Percentiles rank a stretch among this genome's conserved stretches.
Evolutionary conservation across 2,329 filamentous ascomycete species (phyloP).

Genomic region (Gremmenia infestans): DNA sequence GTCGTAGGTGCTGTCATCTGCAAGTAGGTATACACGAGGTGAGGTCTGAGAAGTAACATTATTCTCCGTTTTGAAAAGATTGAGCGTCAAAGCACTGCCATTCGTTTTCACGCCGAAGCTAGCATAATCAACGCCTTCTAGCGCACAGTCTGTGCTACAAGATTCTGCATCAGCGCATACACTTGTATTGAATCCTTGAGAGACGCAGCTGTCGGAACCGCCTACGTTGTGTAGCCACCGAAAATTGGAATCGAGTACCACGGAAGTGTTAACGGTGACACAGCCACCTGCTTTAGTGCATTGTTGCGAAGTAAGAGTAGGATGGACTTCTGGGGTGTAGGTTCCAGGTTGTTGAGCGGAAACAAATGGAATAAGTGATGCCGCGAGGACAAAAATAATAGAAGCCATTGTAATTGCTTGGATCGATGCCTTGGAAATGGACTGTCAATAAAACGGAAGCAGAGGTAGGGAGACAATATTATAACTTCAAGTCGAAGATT

Average conservation of each 20-base stretch:
- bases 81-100: conserved; percentile 31
- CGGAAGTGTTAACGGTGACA: conserved; percentile 40
- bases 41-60: conserved; percentile 32
- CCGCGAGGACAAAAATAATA: not conserved
- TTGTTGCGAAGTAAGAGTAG: conserved; percentile 45
- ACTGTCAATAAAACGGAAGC: not conserved
- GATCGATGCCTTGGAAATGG: not conserved
- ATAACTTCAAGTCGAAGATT: not conserved
- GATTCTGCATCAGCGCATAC: conserved; percentile 44
- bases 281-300: conserved; percentile 48
- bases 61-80: conserved; percentile 27
- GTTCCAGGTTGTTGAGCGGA: conserved; percentile 11
- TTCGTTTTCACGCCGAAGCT: conserved; percentile 36
- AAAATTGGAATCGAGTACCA: conserved; percentile 47
- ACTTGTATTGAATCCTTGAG: conserved; percentile 33
- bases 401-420: not conserved
- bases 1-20: conserved; percentile 48
- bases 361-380: conserved; percentile 3
- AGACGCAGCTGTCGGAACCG: conserved; percentile 30
- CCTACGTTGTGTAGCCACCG: conserved; percentile 32
- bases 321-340: conserved; percentile 40
- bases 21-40: conserved; percentile 31
- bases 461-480: not conserved
- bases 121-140: conserved; percentile 48
- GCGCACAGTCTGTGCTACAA: conserved; percentile 49